Evolutionary conservation across 192 early-diverging fungal species (phyloP).

Genomic region (Umbelopsis sp.): DNA sequence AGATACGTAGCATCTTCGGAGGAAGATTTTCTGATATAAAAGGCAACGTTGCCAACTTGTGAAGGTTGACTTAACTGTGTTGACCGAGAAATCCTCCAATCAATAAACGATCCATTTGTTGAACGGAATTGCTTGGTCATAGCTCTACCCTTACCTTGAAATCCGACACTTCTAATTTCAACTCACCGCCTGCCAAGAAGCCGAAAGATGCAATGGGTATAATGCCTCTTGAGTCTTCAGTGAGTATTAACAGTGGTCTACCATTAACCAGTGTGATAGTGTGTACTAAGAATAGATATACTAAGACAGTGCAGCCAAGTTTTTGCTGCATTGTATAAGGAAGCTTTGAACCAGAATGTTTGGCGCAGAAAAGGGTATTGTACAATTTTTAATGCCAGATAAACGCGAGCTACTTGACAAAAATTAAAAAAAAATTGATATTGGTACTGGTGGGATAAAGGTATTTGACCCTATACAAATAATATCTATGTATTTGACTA

Average conservation of each 20-base stretch:
- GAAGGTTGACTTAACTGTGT: conserved; percentile 30
- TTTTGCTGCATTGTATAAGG: neutral
- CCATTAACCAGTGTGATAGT: conserved; percentile 11
- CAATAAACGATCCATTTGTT: neutral
- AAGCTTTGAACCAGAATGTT: neutral
- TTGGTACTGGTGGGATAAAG: neutral
- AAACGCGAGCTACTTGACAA: neutral
- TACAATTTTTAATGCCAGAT: neutral
- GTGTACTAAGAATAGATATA: neutral
- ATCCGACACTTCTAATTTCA: conserved; percentile 42
- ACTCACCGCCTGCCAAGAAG: conserved; percentile 46
- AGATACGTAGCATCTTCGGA: conserved; percentile 28
- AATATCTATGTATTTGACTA: conserved; percentile 15
- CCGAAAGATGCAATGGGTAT: conserved; percentile 53
- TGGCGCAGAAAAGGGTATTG: neutral
- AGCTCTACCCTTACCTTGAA: conserved; percentile 27
- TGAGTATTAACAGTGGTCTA: conserved; percentile 39
- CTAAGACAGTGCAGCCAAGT: neutral
- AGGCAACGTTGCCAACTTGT: conserved; percentile 30
- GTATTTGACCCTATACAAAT: conserved; percentile 21
- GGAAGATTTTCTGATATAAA: conserved; percentile 31
- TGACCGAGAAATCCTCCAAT: neutral
- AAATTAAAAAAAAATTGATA: neutral
- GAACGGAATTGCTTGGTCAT: neutral
- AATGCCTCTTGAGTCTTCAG: conserved; percentile 39